These are phyloP conservation scores for Pichia sp. DNA, from an alignment of 1,139 yeast species.

Conservation along the genomic window DNA sequence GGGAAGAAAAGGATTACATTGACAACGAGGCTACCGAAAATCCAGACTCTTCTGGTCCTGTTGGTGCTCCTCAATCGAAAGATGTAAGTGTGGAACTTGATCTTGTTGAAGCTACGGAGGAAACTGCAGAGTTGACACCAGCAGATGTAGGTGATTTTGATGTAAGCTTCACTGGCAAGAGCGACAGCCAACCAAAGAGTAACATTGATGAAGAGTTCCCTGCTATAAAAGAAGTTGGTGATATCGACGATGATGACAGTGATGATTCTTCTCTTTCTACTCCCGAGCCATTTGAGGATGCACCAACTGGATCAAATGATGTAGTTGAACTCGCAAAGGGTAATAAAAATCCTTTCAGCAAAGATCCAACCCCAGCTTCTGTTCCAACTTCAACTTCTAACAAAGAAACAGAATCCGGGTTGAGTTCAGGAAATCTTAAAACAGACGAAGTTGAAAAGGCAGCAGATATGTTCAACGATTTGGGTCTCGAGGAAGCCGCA, in stretches of 20 bases:
- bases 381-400: neutral
- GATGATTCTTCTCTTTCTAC: conserved; percentile 20
- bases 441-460: conserved; percentile 1
- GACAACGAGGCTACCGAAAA: neutral
- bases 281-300: conserved; percentile 2
- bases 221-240: conserved; percentile 15
- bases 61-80: too few relatives aligned
- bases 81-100: neutral
- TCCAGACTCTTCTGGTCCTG: neutral
- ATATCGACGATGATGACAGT: conserved; percentile 33
- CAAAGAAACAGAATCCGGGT: neutral
- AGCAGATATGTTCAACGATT: conserved; percentile 37
- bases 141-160: neutral
- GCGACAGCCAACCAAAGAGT: neutral
- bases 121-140: neutral
- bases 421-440: too few relatives aligned
- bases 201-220: conserved; percentile 12
- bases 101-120: neutral
- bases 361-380: conserved; percentile 2
- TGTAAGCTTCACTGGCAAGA: neutral
- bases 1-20: neutral
- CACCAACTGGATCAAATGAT: too few relatives aligned
- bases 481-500: conserved; percentile 42
- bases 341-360: neutral
- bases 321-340: neutral